A percentile compares a stretch with the other conserved stretches of the same genome.
These are phyloP conservation scores for Prosopis cineraria DNA, from an alignment of 306 rosid species.

Conservation along the genomic window DNA sequence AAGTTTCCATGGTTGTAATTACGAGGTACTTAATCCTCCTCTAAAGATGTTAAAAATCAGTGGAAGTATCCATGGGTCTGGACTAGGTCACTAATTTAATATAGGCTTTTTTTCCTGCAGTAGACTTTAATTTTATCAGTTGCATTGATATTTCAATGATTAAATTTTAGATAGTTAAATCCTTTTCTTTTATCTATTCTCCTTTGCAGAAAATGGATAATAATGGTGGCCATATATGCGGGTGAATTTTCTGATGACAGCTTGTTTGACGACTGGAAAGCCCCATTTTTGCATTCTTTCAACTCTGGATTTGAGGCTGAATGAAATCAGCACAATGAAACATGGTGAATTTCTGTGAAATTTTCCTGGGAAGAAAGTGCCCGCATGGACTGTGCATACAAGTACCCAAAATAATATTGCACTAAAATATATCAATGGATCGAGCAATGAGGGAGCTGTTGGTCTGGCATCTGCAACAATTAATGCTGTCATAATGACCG, in stretches of 20 bases:
- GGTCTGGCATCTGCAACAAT: slow-evolving; percentile 11
- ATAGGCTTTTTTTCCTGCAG: not conserved
- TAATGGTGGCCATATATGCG: slow-evolving; percentile 9
- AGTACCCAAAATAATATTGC: not conserved
- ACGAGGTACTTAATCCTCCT: not conserved
- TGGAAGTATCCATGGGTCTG: not conserved
- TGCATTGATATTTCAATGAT: not conserved
- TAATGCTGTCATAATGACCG: not conserved
- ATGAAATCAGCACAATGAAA: slow-evolving; percentile 14
- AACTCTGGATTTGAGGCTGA: slow-evolving; percentile 8
- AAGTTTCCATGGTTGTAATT: not conserved
- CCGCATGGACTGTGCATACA: not conserved
- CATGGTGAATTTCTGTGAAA: not conserved
- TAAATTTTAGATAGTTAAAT: not conserved
- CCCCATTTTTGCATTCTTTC: not conserved
- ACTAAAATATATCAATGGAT: not conserved
- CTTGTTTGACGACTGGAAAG: not conserved
- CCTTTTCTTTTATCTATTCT: not conserved
- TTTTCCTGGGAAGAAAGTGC: not conserved
- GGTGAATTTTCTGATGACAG: slow-evolving; percentile 24
- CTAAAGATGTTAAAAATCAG: not conserved
- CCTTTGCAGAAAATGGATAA: slow-evolving; percentile 45
- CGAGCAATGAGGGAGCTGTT: not conserved
- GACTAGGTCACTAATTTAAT: not conserved
- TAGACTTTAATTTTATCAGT: not conserved